phyloP scores from a whole-genome alignment of 805 yeast genomes.

The Ogataea allantospora region DNA sequence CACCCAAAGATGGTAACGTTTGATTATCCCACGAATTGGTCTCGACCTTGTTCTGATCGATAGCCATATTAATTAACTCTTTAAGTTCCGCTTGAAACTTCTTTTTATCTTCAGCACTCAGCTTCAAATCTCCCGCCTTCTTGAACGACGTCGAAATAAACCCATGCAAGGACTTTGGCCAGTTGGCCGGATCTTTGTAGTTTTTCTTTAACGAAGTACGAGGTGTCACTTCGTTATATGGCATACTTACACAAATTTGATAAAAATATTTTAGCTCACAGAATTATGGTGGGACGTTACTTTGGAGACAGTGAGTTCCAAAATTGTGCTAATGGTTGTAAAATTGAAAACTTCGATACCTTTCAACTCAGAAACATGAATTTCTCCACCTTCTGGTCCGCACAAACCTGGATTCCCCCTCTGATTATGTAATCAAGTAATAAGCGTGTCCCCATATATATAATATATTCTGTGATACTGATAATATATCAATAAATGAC shows the following conservation, averaged over 20 bases:
- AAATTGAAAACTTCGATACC: no score
- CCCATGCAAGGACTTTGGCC: slow-evolving; percentile 56
- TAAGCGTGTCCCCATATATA: no score
- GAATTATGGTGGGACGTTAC: no score
- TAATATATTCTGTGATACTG: background rate
- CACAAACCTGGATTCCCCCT: no score
- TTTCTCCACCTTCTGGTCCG: no score
- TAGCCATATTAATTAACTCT: slow-evolving; percentile 47
- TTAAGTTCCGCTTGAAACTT: slow-evolving; percentile 51
- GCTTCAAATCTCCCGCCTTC: slow-evolving; percentile 37
- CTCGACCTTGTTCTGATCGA: slow-evolving; percentile 41
- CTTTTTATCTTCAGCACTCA: slow-evolving; percentile 31
- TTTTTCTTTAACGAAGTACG: slow-evolving; percentile 23
- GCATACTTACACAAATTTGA: slow-evolving; percentile 20
- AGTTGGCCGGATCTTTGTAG: slow-evolving; percentile 35
- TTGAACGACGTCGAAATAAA: slow-evolving; percentile 50
- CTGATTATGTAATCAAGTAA: slow-evolving; percentile 7
- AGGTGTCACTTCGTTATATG: slow-evolving; percentile 24
- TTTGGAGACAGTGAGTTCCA: no score
- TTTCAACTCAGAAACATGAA: no score
- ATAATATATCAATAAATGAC: slow-evolving; percentile 18
- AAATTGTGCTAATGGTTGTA: no score
- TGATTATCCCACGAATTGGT: slow-evolving; percentile 54
- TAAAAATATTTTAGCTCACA: no score
- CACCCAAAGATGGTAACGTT: slow-evolving; percentile 43